These are phyloP conservation scores for Ambrosia hybrid DNA, from an alignment of 140 eudicot species.

Conservation along the genomic window DNA sequence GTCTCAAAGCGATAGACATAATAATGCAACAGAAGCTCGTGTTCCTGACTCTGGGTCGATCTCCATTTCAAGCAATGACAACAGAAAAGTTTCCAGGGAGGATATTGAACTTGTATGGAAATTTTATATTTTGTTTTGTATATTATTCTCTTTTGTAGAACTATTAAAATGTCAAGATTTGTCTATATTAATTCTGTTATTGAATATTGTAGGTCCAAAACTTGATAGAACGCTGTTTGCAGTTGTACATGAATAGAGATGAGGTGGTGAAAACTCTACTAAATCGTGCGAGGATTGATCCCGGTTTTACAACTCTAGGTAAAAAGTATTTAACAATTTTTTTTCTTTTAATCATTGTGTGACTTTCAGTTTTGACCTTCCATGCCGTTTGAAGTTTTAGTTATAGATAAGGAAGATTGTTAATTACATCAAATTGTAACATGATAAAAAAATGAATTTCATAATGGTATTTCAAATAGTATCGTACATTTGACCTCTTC, in stretches of 20 bases:
- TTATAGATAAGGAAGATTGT: not conserved
- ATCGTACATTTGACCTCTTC: too few species aligned
- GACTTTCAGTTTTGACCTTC: slow-evolving; percentile 3
- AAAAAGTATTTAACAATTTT: slow-evolving; percentile 13
- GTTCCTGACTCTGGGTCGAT: slow-evolving; percentile 88
- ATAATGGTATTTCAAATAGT: not conserved
- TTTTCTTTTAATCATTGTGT: not conserved
- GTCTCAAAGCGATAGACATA: slow-evolving; percentile 75
- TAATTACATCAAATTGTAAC: not conserved
- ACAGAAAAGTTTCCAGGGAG: slow-evolving; percentile 84
- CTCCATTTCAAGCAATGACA: slow-evolving; percentile 82
- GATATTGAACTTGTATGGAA: slow-evolving; percentile 92
- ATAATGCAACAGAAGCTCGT: slow-evolving; percentile 65
- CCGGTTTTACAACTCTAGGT: slow-evolving; percentile 92
- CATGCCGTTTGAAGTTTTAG: not conserved
- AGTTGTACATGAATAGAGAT: slow-evolving; percentile 84
- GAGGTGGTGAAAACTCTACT: slow-evolving; percentile 87
- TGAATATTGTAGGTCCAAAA: slow-evolving; percentile 73
- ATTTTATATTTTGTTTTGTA: not conserved
- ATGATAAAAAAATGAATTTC: not conserved
- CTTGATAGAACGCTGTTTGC: slow-evolving; percentile 89
- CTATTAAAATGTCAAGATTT: slow-evolving; percentile 5
- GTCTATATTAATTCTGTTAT: not conserved
- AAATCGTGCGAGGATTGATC: slow-evolving; percentile 92
- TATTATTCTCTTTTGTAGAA: slow-evolving; percentile 5